Base-by-base conservation (phyloP, 2,329 filamentous ascomycete species). In the Exophiala sp. region DNA sequence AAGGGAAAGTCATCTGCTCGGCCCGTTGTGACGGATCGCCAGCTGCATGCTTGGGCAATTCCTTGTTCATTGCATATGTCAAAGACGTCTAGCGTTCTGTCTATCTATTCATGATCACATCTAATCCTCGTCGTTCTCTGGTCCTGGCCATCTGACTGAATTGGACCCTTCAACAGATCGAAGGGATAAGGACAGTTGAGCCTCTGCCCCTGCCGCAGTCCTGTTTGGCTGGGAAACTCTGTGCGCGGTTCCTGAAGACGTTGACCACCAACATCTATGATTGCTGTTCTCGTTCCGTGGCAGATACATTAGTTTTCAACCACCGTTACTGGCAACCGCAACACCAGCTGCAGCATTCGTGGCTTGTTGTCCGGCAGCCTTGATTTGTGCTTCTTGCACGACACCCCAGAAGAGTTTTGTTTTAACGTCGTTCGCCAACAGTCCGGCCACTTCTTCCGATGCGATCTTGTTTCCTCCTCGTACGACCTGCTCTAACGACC, bases 391-490 rank as follows among this genome's bases (percentile, higher is more conserved):
- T 45, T 63, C 62, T 20, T 69, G 65, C 10, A 69, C 68, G 16
- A 76, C 68, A 21, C 67, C 69, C 55, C 72, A 71, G 62, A 81
- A 81, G 8, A 81, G 67, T 57, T 72, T 75, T 58, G 74, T 73
- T 65, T 80, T 80, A 24, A 80, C 74, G 42, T 78, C 75, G n/a
- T 71, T 71, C 5, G 74, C 74, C 24, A 75, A 59, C 10, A 76
- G 65, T 5, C 74, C 74, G 40, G 71, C 72, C 5, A 75, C 64
- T 56, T 83, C 81, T 62, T 83, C 81, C 0, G 75, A 74, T 5
- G 78, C 75, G 65, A 84, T 81, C 61, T 80, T 78, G 58, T 80
- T 78, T 48, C 80, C 79, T 58, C 80, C 79, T 36, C 74, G 74
- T 6, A 82, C 77, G 33, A 82, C 72, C 64, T 81, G 80, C 35